Percentiles rank a stretch among this genome's conserved stretches.
Conservation (phyloP, 176 grass and related monocot genomes). For the Triticum aestivum region DNA sequence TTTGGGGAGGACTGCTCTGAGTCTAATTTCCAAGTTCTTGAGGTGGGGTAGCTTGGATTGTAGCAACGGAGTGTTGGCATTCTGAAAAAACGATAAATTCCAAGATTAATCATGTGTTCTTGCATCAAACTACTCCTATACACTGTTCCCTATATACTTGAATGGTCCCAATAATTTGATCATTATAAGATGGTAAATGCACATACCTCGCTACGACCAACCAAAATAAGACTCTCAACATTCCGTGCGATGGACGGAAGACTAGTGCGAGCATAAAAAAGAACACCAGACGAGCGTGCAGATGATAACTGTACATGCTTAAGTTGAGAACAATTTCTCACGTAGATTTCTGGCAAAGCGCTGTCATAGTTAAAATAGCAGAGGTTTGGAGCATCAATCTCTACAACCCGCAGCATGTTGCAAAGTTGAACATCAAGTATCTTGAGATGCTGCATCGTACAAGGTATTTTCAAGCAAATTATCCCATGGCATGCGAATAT, state of each 20-base stretch:
- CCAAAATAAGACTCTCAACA: neutral
- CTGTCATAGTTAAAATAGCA: neutral
- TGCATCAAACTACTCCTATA: neutral
- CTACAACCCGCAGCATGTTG: neutral
- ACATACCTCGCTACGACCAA: neutral
- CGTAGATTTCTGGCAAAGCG: neutral
- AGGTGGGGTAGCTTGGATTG: too few relatives aligned
- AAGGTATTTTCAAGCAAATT: neutral
- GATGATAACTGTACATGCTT: neutral
- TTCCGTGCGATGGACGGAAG: neutral
- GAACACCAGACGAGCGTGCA: neutral
- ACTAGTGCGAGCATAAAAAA: neutral
- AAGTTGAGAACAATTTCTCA: neutral
- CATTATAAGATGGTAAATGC: neutral
- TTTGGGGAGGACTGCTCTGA: too few relatives aligned
- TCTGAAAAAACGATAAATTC: too few relatives aligned
- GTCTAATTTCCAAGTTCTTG: too few relatives aligned
- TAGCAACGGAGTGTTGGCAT: too few relatives aligned
- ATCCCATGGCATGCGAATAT: neutral
- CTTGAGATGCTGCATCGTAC: neutral
- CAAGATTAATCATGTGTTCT: too few relatives aligned
- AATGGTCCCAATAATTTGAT: neutral
- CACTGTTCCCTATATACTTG: too few relatives aligned
- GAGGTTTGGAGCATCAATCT: neutral
- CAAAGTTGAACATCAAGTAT: neutral